Evolutionary conservation across 306 rosid species (phyloP), one percentile per base, ranked within the genome.

Genomic region (Inga leiocalycina): DNA sequence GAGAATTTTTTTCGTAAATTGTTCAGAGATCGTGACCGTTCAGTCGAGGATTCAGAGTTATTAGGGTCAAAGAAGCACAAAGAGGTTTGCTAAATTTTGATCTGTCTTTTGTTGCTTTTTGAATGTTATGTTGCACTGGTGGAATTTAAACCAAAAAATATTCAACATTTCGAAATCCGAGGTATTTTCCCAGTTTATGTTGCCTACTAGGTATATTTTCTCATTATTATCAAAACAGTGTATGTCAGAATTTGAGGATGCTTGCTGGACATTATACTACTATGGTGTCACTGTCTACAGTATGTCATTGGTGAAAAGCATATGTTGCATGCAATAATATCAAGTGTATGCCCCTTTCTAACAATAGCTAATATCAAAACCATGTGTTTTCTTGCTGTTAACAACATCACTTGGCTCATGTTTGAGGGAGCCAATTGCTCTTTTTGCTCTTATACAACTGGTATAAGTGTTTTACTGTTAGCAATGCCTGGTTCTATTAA

Each of bases 21-120:
- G 87, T 94, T 96, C 76, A 88, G 89, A 82, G 98, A 96, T 59
- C 95, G 93, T 27, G 97, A 96, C 79, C 93, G 92, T 61, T 96
- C 97, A 37, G 88, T 96, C 37, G 99, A 94, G 88, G 98, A 96
- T 80, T 91, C 97, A 11, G 98, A 94, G 88, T 89, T 94, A 75
- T 88, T 92, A 81, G 97, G 94, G 86, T 89, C 90, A 57, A 96
- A 89, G 87, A 89, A 86, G 86, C 88, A 92, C 49, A 94, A 87
- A 79, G 99, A 94, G 97, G 99, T 96, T 66, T 49, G 87, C 82
- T 71, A 37, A 65, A 70, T 71, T 43, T 78, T 71, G 32, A 45
- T 13, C 39, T 73, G 43, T 65, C 75, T 78, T 71, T 86, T 84
- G 7, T 78, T 54, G 71, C 37, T 43, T 71, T 71, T 22, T 71